A percentile compares a stretch with the other conserved stretches of the same genome.
These are phyloP conservation scores for Tolypocladium paradoxum DNA, from an alignment of 2,329 filamentous ascomycete genomes.

Conservation along the genomic window DNA sequence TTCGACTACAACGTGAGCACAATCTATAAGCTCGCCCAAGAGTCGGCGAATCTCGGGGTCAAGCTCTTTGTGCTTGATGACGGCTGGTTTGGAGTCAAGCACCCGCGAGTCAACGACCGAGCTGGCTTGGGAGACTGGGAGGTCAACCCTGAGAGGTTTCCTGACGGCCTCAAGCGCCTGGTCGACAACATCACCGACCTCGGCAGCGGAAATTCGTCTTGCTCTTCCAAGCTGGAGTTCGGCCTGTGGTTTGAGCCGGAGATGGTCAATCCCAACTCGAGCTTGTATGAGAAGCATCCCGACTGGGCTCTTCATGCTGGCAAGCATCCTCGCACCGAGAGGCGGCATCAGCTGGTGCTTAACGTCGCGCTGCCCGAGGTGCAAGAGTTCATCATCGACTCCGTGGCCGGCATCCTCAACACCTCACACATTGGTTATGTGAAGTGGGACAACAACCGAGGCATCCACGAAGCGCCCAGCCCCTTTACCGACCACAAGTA, in stretches of 20 bases:
- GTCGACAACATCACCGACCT: slow-evolving; percentile 40
- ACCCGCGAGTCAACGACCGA: slow-evolving; percentile 46
- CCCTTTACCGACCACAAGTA: slow-evolving; percentile 46
- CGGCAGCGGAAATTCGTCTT: slow-evolving; percentile 32
- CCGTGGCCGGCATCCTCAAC: slow-evolving; percentile 42
- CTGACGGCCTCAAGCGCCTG: slow-evolving; percentile 40
- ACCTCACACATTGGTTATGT: slow-evolving; percentile 46
- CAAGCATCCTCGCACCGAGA: slow-evolving; percentile 42
- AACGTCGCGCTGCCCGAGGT: slow-evolving; percentile 51
- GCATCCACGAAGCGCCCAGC: slow-evolving; percentile 46
- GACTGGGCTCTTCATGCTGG: slow-evolving; percentile 53
- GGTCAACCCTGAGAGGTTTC: slow-evolving; percentile 47
- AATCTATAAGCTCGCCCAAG: slow-evolving; percentile 42
- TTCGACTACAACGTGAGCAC: slow-evolving; percentile 47
- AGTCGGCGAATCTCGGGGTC: slow-evolving; percentile 48
- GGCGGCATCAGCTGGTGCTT: slow-evolving; percentile 48
- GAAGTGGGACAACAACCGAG: slow-evolving; percentile 60
- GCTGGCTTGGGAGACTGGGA: slow-evolving; percentile 54
- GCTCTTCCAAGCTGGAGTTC: slow-evolving; percentile 40
- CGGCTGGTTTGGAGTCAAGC: slow-evolving; percentile 52
- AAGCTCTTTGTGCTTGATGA: slow-evolving; percentile 56
- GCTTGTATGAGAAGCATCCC: slow-evolving; percentile 48
- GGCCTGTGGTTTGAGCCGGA: slow-evolving; percentile 60
- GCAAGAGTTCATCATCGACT: slow-evolving; percentile 49
- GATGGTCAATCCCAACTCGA: slow-evolving; percentile 55